Evolutionary conservation across 2,329 filamentous ascomycete genomes (phyloP).

Genomic region (Botryotinia narcissicola): DNA sequence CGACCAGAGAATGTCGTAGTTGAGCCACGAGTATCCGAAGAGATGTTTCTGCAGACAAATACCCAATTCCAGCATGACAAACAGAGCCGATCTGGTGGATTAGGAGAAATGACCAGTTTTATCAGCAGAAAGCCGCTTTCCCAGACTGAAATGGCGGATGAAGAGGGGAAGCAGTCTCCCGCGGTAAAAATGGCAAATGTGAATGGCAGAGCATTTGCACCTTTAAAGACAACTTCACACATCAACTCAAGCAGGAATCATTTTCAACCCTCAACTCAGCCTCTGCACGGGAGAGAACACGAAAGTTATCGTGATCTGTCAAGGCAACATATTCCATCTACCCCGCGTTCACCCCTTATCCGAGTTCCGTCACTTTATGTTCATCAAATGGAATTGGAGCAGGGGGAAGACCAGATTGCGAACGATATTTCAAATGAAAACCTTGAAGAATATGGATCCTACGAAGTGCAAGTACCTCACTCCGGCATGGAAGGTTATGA

Average conservation of each 20-base stretch:
- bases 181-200: neutral
- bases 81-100: neutral
- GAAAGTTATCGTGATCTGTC: neutral
- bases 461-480: neutral
- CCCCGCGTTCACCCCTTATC: constrained; percentile 8
- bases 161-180: neutral
- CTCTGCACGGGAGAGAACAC: neutral
- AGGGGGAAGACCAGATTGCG: neutral
- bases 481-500: neutral
- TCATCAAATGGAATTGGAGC: constrained; percentile 7
- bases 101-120: neutral
- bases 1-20: neutral
- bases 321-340: neutral
- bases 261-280: neutral
- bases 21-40: neutral
- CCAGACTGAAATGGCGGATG: neutral
- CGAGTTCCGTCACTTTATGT: constrained; percentile 9
- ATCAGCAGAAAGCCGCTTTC: neutral
- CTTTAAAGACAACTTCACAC: neutral
- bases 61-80: neutral
- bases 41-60: neutral
- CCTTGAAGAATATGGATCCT: neutral
- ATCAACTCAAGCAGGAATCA: neutral
- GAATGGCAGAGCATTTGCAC: neutral
- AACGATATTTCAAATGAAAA: neutral